These are phyloP conservation scores for Trametes meyenii DNA, from an alignment of 768 basidiomycete genomes.

Conservation along the genomic window DNA sequence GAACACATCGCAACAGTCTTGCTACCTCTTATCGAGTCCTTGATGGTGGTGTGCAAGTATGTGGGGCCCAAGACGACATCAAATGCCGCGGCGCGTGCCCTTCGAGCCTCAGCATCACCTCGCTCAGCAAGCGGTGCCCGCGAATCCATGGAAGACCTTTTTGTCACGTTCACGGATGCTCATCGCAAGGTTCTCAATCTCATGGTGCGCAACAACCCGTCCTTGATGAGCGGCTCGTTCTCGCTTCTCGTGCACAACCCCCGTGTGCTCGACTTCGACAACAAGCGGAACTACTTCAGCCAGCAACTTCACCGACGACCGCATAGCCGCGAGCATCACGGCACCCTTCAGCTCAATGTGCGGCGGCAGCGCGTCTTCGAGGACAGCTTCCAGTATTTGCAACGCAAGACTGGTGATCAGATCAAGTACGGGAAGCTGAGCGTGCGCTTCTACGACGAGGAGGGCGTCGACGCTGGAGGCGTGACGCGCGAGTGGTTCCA, in stretches of 20 bases:
- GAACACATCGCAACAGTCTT: constrained; percentile 92
- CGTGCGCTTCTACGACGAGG: constrained; percentile 94
- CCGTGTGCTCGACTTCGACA: constrained; percentile 97
- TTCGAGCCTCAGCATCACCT: constrained; percentile 72
- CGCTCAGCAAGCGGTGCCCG: constrained; percentile 63
- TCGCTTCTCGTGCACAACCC: constrained; percentile 95
- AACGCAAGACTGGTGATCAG: constrained; percentile 89
- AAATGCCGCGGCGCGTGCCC: constrained; percentile 47
- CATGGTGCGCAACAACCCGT: constrained; percentile 98
- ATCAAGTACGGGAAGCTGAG: constrained; percentile 98
- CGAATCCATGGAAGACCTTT: constrained; percentile 87
- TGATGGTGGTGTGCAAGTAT: constrained; percentile 99
- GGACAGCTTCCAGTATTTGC: constrained; percentile 93
- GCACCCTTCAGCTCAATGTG: constrained; percentile 86
- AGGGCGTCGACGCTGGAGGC: constrained; percentile 98
- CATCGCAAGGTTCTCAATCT: constrained; percentile 94
- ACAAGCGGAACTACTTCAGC: constrained; percentile 96
- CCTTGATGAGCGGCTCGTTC: constrained; percentile 97
- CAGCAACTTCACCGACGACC: constrained; percentile 89
- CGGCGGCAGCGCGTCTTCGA: constrained; percentile 93
- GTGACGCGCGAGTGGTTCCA: constrained; percentile 99
- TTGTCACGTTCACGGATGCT: constrained; percentile 89
- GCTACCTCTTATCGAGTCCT: constrained; percentile 90
- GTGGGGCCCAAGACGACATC: constrained; percentile 67
- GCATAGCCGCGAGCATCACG: constrained; percentile 76